Evolutionary conservation across 2,329 filamentous ascomycete genomes (phyloP).

Genomic region (Alternaria sp.): DNA sequence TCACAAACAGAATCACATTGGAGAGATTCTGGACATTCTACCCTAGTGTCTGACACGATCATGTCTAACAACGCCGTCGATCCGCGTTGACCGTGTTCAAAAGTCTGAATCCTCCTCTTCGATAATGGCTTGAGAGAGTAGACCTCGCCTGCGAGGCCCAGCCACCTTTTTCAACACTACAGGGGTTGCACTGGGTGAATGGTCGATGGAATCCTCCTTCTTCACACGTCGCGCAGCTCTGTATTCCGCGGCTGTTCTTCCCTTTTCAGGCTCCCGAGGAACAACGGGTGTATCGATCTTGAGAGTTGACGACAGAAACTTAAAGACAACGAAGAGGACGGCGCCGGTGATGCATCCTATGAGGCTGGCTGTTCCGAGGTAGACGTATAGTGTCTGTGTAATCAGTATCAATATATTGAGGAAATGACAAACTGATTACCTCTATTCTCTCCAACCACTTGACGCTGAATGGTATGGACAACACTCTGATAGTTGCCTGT

Average conservation of each 20-base stretch:
- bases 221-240: conserved; percentile 39
- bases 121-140: conserved; percentile 73
- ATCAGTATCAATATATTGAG: not conserved
- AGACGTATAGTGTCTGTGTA: conserved; percentile 60
- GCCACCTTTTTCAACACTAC: conserved; percentile 42
- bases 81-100: conserved; percentile 29
- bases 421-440: conserved; percentile 51
- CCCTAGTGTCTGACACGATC: not conserved
- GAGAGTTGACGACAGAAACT: conserved; percentile 61
- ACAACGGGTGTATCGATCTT: conserved; percentile 49
- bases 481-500: conserved; percentile 51
- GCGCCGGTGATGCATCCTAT: conserved; percentile 72
- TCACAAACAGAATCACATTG: conserved; percentile 1
- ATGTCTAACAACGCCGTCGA: not conserved
- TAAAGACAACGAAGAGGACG: conserved; percentile 65
- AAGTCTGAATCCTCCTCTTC: conserved; percentile 72
- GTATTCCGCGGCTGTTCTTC: conserved; percentile 42
- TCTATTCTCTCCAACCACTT: conserved; percentile 62
- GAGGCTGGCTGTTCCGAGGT: conserved; percentile 70
- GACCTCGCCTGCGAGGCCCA: conserved; percentile 50
- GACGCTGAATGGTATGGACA: conserved; percentile 58
- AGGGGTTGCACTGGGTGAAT: conserved; percentile 23
- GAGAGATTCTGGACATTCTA: conserved; percentile 13
- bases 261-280: conserved; percentile 13
- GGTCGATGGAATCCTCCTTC: conserved; percentile 28